Percentiles rank a stretch among this genome's conserved stretches.
These are phyloP conservation scores for Aspergillus neoniger DNA, from an alignment of 2,329 filamentous ascomycete species.

Conservation along the genomic window DNA sequence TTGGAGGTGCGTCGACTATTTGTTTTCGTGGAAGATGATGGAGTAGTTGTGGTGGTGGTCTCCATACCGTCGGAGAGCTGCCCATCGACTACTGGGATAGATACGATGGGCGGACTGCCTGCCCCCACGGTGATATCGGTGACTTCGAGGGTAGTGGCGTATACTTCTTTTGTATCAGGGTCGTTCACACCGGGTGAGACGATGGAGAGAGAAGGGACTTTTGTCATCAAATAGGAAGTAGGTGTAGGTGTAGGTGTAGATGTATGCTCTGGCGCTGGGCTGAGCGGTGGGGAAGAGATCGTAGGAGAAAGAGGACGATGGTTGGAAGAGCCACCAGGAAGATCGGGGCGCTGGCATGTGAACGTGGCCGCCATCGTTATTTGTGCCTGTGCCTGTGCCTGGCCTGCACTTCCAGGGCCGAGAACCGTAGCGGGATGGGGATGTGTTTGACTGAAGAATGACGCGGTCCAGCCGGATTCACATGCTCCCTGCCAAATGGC, in stretches of 20 bases:
- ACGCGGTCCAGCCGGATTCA: conserved; percentile 15
- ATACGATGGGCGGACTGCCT: background rate
- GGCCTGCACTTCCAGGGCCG: conserved; percentile 11
- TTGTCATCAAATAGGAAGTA: background rate
- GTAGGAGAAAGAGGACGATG: background rate
- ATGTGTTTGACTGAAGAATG: conserved; percentile 4
- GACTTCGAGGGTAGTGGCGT: conserved; percentile 4
- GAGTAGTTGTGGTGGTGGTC: conserved; percentile 5
- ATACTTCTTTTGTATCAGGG: background rate
- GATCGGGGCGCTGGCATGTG: conserved; percentile 32
- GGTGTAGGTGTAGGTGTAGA: background rate
- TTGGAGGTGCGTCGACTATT: conserved; percentile 17
- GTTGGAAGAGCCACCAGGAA: conserved; percentile 13
- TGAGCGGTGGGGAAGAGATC: background rate
- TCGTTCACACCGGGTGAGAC: conserved; percentile 11
- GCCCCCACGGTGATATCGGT: conserved; percentile 4
- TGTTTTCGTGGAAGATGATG: conserved; percentile 1
- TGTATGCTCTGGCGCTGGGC: conserved; percentile 1
- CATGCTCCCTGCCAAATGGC: conserved; percentile 20
- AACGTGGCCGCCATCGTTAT: conserved; percentile 22
- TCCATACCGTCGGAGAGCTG: conserved; percentile 12
- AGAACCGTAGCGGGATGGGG: background rate
- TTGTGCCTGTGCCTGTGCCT: conserved; percentile 8
- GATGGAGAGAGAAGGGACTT: conserved; percentile 3
- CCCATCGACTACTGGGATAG: background rate